Percentiles rank a stretch among this genome's conserved stretches.
Conservation (phyloP, 169 alveolate genomes). For the Plasmodium gonderi region DNA sequence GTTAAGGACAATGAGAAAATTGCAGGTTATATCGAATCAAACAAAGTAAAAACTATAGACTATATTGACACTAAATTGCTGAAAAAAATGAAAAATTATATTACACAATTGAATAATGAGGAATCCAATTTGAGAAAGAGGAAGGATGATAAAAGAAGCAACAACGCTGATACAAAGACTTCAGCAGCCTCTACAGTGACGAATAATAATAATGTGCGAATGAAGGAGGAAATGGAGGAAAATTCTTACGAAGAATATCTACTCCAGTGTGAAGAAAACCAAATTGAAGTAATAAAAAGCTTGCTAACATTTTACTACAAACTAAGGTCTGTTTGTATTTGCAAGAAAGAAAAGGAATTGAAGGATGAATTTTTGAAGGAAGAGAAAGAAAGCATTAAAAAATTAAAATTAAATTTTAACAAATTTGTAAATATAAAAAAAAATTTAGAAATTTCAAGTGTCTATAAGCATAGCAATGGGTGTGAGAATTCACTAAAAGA, state of each 20-base stretch:
- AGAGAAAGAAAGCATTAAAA: conserved; percentile 67
- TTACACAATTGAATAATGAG: conserved; percentile 36
- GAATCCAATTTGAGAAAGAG: conserved; percentile 10
- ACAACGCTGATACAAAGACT: background rate
- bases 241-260: conserved; percentile 6
- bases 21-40: conserved; percentile 27
- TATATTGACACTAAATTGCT: conserved; percentile 19
- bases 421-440: conserved; percentile 55
- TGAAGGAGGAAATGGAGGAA: background rate
- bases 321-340: conserved; percentile 48
- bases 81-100: conserved; percentile 38
- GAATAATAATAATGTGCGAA: too few relatives aligned
- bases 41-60: conserved; percentile 28
- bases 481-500: conserved; percentile 42
- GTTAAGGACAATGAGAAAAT: conserved; percentile 37
- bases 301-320: conserved; percentile 47
- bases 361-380: conserved; percentile 53
- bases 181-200: too few relatives aligned
- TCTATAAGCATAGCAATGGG: conserved; percentile 47
- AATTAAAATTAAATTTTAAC: conserved; percentile 29
- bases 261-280: conserved; percentile 3
- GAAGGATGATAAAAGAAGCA: conserved; percentile 3
- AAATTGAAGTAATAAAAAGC: conserved; percentile 29
- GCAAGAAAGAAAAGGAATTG: conserved; percentile 53
- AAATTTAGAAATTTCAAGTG: conserved; percentile 44